A percentile compares a stretch with the other conserved stretches of the same genome.
These are phyloP conservation scores for Bipolaris oryzae DNA, from an alignment of 2,329 filamentous ascomycete species.

Conservation along the genomic window DNA sequence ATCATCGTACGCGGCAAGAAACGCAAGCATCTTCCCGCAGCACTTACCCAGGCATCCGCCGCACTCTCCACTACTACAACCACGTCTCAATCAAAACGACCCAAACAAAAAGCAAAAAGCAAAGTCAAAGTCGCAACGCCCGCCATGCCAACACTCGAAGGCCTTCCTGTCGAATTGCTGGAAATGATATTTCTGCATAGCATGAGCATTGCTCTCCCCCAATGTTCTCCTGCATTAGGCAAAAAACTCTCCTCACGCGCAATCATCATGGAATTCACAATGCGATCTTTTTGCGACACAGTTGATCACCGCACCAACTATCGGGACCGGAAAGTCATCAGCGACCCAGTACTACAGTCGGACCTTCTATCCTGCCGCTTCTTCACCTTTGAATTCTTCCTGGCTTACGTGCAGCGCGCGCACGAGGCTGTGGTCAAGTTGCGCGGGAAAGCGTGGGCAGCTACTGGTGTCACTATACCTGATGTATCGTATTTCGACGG, in stretches of 20 bases:
- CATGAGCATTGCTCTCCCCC: slow-evolving; percentile 45
- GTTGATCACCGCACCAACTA: slow-evolving; percentile 38
- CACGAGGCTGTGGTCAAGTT: slow-evolving; percentile 36
- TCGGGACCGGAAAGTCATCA: slow-evolving; percentile 27
- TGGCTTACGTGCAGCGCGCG: slow-evolving; percentile 39
- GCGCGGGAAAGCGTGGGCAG: slow-evolving; percentile 41
- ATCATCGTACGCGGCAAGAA: slow-evolving; percentile 44
- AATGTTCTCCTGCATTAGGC: slow-evolving; percentile 37
- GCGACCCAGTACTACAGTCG: slow-evolving; percentile 35
- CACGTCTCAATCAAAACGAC: slow-evolving; percentile 15
- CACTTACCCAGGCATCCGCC: slow-evolving; percentile 8
- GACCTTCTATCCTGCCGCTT: slow-evolving; percentile 41
- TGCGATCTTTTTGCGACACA: slow-evolving; percentile 43
- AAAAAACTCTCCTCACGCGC: slow-evolving; percentile 40
- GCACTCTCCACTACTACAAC: slow-evolving; percentile 13
- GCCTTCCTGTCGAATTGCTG: slow-evolving; percentile 44
- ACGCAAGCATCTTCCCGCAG: slow-evolving; percentile 25
- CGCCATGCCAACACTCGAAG: slow-evolving; percentile 43
- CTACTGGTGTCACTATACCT: slow-evolving; percentile 33
- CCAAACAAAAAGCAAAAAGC: slow-evolving; percentile 15
- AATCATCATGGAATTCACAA: slow-evolving; percentile 38
- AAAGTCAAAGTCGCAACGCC: slow-evolving; percentile 23
- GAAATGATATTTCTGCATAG: slow-evolving; percentile 46
- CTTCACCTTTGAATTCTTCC: slow-evolving; percentile 47
- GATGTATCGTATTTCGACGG: slow-evolving; percentile 34